Percentiles rank a stretch among this genome's conserved stretches.
Conservation (phyloP, 352 stramenopile genomes). For the Phytopythium sindhum region DNA sequence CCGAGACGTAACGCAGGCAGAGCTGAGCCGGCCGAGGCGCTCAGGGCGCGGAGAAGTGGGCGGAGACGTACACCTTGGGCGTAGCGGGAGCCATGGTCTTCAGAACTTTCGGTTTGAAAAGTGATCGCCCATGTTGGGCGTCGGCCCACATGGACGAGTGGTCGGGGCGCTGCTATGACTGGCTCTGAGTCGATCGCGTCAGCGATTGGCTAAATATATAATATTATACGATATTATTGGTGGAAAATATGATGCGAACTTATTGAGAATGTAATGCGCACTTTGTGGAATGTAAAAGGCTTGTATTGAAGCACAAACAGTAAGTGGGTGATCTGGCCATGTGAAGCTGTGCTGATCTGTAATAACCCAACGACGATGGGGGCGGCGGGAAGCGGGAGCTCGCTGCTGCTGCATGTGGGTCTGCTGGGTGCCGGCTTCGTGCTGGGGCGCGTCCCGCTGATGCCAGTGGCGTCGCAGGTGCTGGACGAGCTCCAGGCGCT, state of each 20-base stretch:
- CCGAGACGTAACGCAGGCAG: background rate
- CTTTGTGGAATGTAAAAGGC: background rate
- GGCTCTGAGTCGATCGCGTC: slow-evolving; percentile 27
- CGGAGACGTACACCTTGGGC: slow-evolving; percentile 77
- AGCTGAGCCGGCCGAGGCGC: background rate
- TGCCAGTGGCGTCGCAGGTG: slow-evolving; percentile 40
- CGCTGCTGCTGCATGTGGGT: slow-evolving; percentile 58
- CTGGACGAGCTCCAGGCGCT: slow-evolving; percentile 47
- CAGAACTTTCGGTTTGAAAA: slow-evolving; percentile 89
- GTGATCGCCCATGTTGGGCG: slow-evolving; percentile 23
- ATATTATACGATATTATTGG: background rate
- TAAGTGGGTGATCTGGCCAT: background rate
- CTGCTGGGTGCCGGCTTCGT: slow-evolving; percentile 63
- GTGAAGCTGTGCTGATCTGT: too few relatives aligned
- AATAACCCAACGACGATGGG: background rate
- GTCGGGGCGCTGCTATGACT: background rate
- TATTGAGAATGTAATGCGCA: background rate
- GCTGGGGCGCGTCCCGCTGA: slow-evolving; percentile 49
- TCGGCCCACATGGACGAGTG: background rate
- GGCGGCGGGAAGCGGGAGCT: slow-evolving; percentile 14
- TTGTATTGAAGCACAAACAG: background rate
- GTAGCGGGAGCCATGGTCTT: slow-evolving; percentile 71
- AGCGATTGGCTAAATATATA: slow-evolving; percentile 32
- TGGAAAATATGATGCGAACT: background rate
- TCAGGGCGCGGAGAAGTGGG: slow-evolving; percentile 8